Evolutionary conservation across 2,329 filamentous ascomycete species (phyloP).

Genomic region (Fusarium sp.): DNA sequence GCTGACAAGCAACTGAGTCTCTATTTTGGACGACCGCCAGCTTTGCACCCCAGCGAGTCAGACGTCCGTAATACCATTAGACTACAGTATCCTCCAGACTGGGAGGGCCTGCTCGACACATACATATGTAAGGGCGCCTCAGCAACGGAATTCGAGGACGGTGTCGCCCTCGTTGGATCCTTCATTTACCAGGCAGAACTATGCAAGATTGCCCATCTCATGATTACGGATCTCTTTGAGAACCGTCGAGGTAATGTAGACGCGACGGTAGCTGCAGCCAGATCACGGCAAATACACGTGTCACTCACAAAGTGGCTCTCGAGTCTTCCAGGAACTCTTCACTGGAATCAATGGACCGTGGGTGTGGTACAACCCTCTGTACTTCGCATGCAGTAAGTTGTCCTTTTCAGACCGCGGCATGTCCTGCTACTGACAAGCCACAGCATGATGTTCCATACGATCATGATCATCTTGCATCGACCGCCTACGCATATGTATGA

Average conservation of each 20-base stretch:
- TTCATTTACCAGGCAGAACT: slow-evolving; percentile 64
- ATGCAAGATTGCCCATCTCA: slow-evolving; percentile 62
- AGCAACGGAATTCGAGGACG: slow-evolving; percentile 62
- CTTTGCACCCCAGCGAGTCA: slow-evolving; percentile 62
- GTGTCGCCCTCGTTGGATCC: slow-evolving; percentile 58
- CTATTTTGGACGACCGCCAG: slow-evolving; percentile 65
- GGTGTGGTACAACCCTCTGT: slow-evolving; percentile 61
- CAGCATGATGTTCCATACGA: slow-evolving; percentile 63
- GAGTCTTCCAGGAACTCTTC: slow-evolving; percentile 60
- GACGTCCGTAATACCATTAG: slow-evolving; percentile 64
- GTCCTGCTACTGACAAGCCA: slow-evolving; percentile 31
- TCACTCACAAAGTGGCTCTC: slow-evolving; percentile 62
- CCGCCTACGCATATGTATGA: slow-evolving; percentile 60
- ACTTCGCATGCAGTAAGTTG: slow-evolving; percentile 60
- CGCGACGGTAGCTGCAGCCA: slow-evolving; percentile 57
- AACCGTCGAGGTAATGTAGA: slow-evolving; percentile 60
- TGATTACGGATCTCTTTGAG: slow-evolving; percentile 65
- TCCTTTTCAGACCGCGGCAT: not conserved
- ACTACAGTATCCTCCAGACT: slow-evolving; percentile 63
- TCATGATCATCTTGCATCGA: slow-evolving; percentile 65
- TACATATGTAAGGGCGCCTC: slow-evolving; percentile 61
- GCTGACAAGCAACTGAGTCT: slow-evolving; percentile 65
- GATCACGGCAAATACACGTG: slow-evolving; percentile 61
- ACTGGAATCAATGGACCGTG: slow-evolving; percentile 66
- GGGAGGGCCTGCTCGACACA: slow-evolving; percentile 61